Percentiles rank a stretch among this genome's conserved stretches.
These are phyloP conservation scores for Hypoxylon sp. DNA, from an alignment of 2,329 filamentous ascomycete species.

Conservation along the genomic window DNA sequence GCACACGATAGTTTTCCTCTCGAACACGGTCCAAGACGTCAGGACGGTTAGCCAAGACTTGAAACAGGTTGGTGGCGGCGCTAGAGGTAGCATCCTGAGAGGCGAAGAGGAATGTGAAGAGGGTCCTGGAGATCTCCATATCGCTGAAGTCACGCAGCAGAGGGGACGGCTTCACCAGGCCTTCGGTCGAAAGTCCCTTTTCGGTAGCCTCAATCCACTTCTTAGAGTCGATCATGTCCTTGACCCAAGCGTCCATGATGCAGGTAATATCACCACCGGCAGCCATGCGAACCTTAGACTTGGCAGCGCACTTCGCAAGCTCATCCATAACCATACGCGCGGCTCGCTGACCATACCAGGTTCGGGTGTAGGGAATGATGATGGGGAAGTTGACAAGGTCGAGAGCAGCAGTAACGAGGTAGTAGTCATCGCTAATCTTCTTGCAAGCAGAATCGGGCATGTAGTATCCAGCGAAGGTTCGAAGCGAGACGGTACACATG, in stretches of 20 bases:
- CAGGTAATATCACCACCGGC: constrained; percentile 88
- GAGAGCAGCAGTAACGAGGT: constrained; percentile 92
- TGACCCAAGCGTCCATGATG: constrained; percentile 96
- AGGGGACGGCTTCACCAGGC: constrained; percentile 83
- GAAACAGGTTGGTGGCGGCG: constrained; percentile 94
- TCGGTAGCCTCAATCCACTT: constrained; percentile 83
- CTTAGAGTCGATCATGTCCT: constrained; percentile 87
- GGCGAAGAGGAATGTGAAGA: constrained; percentile 97
- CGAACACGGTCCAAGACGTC: constrained; percentile 90
- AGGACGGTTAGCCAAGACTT: constrained; percentile 92
- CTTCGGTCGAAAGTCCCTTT: constrained; percentile 75
- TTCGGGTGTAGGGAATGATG: constrained; percentile 94
- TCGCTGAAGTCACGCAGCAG: constrained; percentile 89
- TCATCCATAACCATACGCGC: constrained; percentile 91
- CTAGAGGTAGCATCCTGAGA: constrained; percentile 97
- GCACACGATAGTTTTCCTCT: constrained; percentile 85
- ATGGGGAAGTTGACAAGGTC: constrained; percentile 99
- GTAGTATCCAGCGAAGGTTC: constrained; percentile 97
- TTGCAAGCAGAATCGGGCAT: constrained; percentile 90
- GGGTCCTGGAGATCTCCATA: constrained; percentile 90
- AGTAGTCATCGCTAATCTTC: constrained; percentile 97
- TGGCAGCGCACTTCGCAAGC: constrained; percentile 91
- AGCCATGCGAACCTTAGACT: constrained; percentile 92
- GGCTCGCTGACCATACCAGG: constrained; percentile 97
- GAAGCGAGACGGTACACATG: constrained; percentile 94